These are phyloP conservation scores for Camillea tinctor DNA, from an alignment of 2,329 filamentous ascomycete species.

Conservation along the genomic window DNA sequence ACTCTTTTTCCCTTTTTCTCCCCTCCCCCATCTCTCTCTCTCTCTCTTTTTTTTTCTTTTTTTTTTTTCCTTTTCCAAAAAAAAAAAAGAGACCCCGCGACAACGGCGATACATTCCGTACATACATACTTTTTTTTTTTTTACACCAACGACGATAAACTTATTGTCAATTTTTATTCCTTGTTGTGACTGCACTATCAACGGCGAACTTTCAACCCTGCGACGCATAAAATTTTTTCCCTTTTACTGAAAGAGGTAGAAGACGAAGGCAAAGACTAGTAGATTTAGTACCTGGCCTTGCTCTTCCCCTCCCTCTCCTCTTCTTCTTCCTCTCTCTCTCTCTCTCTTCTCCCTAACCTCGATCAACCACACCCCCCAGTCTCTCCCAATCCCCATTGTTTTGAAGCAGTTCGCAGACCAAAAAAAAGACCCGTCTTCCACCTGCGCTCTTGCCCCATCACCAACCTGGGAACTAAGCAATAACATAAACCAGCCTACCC, in stretches of 20 bases:
- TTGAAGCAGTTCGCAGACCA: conserved; percentile 6
- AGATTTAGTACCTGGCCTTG: no score
- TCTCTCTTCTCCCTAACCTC: no score
- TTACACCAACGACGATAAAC: conserved; percentile 30
- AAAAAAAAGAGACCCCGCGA: conserved; percentile 30
- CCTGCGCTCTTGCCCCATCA: neutral
- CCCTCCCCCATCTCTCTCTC: conserved; percentile 13
- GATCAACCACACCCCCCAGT: no score
- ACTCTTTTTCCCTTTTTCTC: conserved; percentile 23
- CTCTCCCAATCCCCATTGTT: conserved; percentile 19
- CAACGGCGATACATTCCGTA: conserved; percentile 27
- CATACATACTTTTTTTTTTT: conserved; percentile 18
- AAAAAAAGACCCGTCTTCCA: no score
- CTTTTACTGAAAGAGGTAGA: neutral
- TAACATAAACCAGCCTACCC: conserved; percentile 2
- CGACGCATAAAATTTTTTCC: neutral
- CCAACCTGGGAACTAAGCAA: neutral
- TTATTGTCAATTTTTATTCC: conserved; percentile 17
- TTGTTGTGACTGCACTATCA: conserved; percentile 13
- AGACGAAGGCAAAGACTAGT: neutral
- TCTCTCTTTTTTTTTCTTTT: conserved; percentile 21
- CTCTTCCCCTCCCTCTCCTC: no score
- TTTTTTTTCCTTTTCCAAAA: no score
- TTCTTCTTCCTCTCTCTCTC: no score
- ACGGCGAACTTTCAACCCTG: neutral